phyloP scores from a whole-genome alignment of 768 basidiomycete species.

The Suillus paluster region DNA sequence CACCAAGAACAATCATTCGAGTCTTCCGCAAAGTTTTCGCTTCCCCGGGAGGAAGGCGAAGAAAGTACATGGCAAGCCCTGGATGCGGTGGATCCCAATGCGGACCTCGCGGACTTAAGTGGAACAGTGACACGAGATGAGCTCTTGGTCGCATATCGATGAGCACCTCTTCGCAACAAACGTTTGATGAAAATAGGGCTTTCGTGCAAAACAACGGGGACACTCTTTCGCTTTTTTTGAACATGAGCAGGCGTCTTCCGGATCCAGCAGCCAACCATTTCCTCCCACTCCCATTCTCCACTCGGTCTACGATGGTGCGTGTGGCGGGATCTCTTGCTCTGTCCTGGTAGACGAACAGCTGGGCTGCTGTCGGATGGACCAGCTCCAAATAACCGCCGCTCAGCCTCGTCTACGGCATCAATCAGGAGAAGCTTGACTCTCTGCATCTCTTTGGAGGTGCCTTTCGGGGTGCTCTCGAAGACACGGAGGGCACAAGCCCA shows the following conservation, averaged over 20 bases:
- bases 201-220: conserved; percentile 5
- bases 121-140: not conserved
- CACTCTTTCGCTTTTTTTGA: conserved; percentile 26
- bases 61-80: conserved; percentile 13
- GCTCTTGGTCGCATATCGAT: not conserved
- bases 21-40: conserved; percentile 21
- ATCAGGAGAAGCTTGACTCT: conserved; percentile 47
- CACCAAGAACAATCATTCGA: conserved; percentile 22
- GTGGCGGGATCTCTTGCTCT: conserved; percentile 8
- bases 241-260: conserved; percentile 36
- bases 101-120: not conserved
- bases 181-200: conserved; percentile 1
- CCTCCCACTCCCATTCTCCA: conserved; percentile 54
- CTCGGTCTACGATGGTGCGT: conserved; percentile 20
- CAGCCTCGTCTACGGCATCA: conserved; percentile 54
- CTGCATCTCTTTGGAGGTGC: conserved; percentile 28
- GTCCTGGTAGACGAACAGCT: conserved; percentile 15
- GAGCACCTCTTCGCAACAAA: conserved; percentile 5
- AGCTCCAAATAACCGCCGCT: conserved; percentile 48
- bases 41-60: conserved; percentile 14
- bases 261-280: conserved; percentile 49
- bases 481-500: conserved; percentile 55
- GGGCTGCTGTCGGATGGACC: conserved; percentile 18
- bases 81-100: conserved; percentile 8
- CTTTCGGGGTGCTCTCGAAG: conserved; percentile 43